Evolutionary conservation across 2,329 filamentous ascomycete genomes (phyloP), one percentile per base, ranked within the genome.

Genomic region (Colletotrichum sp.): DNA sequence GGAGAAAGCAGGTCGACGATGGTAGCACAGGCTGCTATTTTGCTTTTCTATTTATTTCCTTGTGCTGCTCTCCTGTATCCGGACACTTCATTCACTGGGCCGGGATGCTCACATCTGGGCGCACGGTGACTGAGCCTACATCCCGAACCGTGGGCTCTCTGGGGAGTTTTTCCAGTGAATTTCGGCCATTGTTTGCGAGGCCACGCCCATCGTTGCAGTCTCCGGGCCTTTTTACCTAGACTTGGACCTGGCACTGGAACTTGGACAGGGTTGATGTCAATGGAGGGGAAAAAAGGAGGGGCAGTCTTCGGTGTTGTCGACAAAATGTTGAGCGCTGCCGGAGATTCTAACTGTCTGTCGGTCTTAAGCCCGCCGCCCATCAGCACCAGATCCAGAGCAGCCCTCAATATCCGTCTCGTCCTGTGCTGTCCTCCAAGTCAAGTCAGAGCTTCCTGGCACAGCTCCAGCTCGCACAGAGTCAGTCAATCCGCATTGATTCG

Each of bases 241-340:
- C n/a, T 63, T 70, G 44, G 11, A 66, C 30, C 44, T 44, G 64
- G 30, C n/a, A 59, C 29, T n/a, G 57, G 52, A 61, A 69, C 64
- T 69, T 74, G 70, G 72, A 74, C 74, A 76, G 70, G 74, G 74
- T 73, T 76, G 74, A 76, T 76, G 74, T 74, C 74, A 76, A 76
- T 73, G 71, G 70, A 76, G 70, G 70, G 74, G 70, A 29, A 44
- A 29, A 63, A 66, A 63, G 39, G 69, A 72, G 74, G 70, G 70
- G 59, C 69, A 68, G 25, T 69, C 29, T 66, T 76, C 64, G 64
- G 73, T 73, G 57, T 73, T 69, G 70, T 76, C 49, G 73, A 76
- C 39, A 68, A 76, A 76, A 61, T 76, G 64, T 69, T 69, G 73
- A 74, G 70, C 44, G 39, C 70, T 69, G 32, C 44, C 59, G 70